Percentiles rank a stretch among this genome's conserved stretches.
Conservation (phyloP, 139 green algal species). For the Nannochloris sp. region DNA sequence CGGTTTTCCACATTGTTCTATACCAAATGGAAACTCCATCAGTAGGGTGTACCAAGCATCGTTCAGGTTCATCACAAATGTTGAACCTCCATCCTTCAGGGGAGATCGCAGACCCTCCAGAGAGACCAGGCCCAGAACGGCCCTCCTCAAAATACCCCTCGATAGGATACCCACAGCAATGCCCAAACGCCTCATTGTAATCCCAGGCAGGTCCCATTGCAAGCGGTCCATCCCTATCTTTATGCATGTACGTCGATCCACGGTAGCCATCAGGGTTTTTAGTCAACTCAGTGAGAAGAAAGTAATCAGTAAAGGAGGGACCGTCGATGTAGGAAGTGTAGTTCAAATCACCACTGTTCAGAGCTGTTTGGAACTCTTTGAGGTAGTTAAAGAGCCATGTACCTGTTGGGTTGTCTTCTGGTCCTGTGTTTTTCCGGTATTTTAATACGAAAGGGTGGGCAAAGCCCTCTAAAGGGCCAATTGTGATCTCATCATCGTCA, state of each 20-base stretch:
- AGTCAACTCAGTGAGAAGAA: conserved; percentile 41
- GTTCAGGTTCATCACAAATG: conserved; percentile 29
- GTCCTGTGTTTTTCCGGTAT: background rate
- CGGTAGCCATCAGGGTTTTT: conserved; percentile 45
- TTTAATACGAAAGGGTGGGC: conserved; percentile 19
- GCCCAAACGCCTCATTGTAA: conserved; percentile 62
- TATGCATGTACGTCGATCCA: conserved; percentile 27
- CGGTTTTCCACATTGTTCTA: conserved; percentile 29
- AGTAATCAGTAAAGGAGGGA: conserved; percentile 39
- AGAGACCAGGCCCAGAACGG: conserved; percentile 9
- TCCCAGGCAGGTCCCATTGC: conserved; percentile 20
- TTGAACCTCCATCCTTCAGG: conserved; percentile 39
- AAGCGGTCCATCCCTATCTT: conserved; percentile 21
- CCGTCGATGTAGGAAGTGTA: conserved; percentile 30
- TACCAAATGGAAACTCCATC: conserved; percentile 19
- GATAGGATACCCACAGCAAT: conserved; percentile 79
- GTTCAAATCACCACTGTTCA: conserved; percentile 1
- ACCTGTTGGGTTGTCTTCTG: background rate
- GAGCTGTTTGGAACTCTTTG: conserved; percentile 12
- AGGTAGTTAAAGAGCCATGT: conserved; percentile 13
- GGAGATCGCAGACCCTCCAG: conserved; percentile 63
- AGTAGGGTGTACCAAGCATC: conserved; percentile 17
- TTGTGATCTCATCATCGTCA: conserved; percentile 25
- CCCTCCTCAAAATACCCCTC: conserved; percentile 33
- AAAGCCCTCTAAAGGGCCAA: conserved; percentile 13